These are phyloP conservation scores for Solioccasus polychromus DNA, from an alignment of 768 basidiomycete genomes.

Conservation along the genomic window DNA sequence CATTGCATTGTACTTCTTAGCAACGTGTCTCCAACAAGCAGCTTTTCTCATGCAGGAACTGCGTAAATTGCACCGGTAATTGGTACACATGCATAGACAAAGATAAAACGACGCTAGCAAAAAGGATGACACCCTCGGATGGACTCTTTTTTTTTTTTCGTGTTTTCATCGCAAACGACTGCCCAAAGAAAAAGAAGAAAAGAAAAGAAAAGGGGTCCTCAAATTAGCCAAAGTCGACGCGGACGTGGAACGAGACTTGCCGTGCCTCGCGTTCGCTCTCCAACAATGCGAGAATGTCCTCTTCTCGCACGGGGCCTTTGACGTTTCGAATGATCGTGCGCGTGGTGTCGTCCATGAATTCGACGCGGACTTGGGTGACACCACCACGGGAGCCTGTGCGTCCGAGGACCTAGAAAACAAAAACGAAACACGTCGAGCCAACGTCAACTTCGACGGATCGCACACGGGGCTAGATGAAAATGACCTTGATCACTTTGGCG, in stretches of 20 bases:
- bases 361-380: constrained; percentile 98
- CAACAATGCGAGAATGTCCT: constrained; percentile 94
- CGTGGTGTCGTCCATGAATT: constrained; percentile 96
- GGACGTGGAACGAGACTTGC: constrained; percentile 47
- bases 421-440: constrained; percentile 1
- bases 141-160: background rate
- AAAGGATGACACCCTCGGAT: too few relatives aligned
- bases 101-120: too few relatives aligned
- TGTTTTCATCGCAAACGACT: constrained; percentile 24
- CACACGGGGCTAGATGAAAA: background rate
- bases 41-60: constrained; percentile 1
- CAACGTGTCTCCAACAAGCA: constrained; percentile 22
- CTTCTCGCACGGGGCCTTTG: constrained; percentile 94
- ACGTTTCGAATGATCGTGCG: constrained; percentile 99
- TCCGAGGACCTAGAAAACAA: constrained; percentile 75
- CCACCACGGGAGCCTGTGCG: constrained; percentile 98
- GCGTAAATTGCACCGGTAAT: background rate
- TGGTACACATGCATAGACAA: background rate
- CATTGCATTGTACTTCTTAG: constrained; percentile 31
- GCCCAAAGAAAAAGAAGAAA: background rate
- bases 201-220: too few relatives aligned
- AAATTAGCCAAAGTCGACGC: too few relatives aligned
- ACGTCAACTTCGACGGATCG: background rate
- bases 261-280: constrained; percentile 99
- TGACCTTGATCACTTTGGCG: constrained; percentile 95